Evolutionary conservation across 2,329 filamentous ascomycete genomes (phyloP), one percentile per base, ranked within the genome.

Genomic region (Ceratocystis diversiconidia): DNA sequence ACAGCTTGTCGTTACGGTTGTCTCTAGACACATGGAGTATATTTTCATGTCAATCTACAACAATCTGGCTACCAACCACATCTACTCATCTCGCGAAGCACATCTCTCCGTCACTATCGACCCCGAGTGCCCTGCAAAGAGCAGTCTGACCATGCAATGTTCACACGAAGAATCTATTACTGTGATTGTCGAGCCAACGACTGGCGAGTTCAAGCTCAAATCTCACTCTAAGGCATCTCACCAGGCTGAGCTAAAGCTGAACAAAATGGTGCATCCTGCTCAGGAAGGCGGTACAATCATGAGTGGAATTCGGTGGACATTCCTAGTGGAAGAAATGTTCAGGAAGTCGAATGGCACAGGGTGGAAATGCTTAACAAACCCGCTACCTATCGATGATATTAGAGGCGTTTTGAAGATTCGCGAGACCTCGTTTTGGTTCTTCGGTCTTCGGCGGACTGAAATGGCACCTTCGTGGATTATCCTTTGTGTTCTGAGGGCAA

Each of bases 401-500:
- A 82, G 85, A 68, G 80, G 80, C 65, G 77, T 83, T 22, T 76
- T 87, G 46, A 86, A 88, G 68, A 82, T 84, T 12, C 79, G 83
- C 48, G 83, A 87, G 63, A 78, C 84, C n/a, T 43, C 52, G 63
- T 80, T 85, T 67, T 84, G 86, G 66, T 78, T 82, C 44, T 78
- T 85, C 17, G 88, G 91, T 76, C 85, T 95, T 69, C 83, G 81
- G 70, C 86, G 85, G 70, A 78, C 78, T 66, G 84, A 83, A n/a
- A 95, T 92, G 89, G 80, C 79, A 8, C 73, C 81, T 15, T 78
- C 82, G 63, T 96, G 90, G 89, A 83, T 86, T 68, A 76, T 95
- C 48, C 85, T 86, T 69, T 80, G 88, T 59, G 84, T 85, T 63
- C 80, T 90, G 72, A 85, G 86, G 72, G 79, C 88, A 71, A 80